A percentile compares a stretch with the other conserved stretches of the same genome.
phyloP scores from a whole-genome alignment of 768 basidiomycete species.

The Phallus indusiatus region DNA sequence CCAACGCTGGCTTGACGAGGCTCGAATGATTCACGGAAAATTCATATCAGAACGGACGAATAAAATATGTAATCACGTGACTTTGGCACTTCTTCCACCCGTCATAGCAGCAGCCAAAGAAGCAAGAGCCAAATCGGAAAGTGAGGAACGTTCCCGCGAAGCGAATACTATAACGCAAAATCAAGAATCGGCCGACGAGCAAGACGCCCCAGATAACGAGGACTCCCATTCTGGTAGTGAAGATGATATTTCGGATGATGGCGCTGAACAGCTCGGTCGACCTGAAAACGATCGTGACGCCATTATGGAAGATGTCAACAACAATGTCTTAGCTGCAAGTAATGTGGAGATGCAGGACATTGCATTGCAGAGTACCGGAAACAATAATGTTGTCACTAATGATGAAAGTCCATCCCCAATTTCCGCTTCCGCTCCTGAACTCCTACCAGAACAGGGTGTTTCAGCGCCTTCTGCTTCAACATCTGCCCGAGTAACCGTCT shows the following conservation, averaged over 20 bases:
- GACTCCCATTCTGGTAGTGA: not conserved
- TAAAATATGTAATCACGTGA: conserved; percentile 62
- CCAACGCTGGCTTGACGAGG: conserved; percentile 87
- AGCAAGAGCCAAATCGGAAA: conserved; percentile 21
- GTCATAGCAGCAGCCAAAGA: conserved; percentile 55
- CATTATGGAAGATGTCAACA: conserved; percentile 3
- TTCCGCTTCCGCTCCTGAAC: conserved; percentile 10
- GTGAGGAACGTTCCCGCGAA: conserved; percentile 29
- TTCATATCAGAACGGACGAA: conserved; percentile 57
- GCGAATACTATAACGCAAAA: conserved; percentile 33
- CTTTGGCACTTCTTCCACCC: conserved; percentile 68
- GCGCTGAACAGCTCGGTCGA: not conserved
- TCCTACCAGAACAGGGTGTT: conserved; percentile 19
- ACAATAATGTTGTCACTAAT: conserved; percentile 9
- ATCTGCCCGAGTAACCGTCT: conserved; percentile 57
- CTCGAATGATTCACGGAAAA: conserved; percentile 69
- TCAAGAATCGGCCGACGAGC: conserved; percentile 40
- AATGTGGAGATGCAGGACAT: not conserved
- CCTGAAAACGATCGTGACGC: not conserved
- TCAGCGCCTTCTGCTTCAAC: conserved; percentile 20
- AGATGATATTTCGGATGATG: not conserved
- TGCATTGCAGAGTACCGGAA: not conserved
- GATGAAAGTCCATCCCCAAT: conserved; percentile 6
- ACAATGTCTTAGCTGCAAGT: not conserved
- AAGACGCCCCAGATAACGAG: conserved; percentile 6